Evolutionary conservation across 1,284 basidiomycete species (phyloP), one percentile per base, ranked within the genome.

Genomic region (Trichosporon coremiiforme): DNA sequence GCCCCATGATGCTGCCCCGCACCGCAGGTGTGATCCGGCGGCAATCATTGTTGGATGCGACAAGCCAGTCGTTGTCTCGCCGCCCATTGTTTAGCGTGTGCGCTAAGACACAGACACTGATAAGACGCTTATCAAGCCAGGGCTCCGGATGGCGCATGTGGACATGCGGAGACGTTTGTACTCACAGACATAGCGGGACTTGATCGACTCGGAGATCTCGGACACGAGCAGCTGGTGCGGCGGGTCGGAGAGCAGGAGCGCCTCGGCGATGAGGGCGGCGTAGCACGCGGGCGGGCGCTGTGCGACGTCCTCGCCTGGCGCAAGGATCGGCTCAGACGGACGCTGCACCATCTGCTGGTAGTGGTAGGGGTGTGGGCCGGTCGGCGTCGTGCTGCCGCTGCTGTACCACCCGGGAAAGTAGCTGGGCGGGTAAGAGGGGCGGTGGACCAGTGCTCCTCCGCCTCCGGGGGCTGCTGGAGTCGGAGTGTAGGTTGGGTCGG

Each of bases 221-320:
- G 80, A 79, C 1, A 83, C 81, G 60, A 81, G 81, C 63, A 84
- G 75, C 53, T 82, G 80, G 71, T 83, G 80, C 9, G 82, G 82
- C 1, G 78, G 75, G 10, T 76, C 73, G 9, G 80, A 73, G 2
- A 77, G 60, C 1, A 84, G 72, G 5, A 84, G 71, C 3, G 82
- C 81, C 66, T 83, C 80, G 25, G 81, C 82, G 55, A 84, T 84
- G 67, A 84, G 74, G 1, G 80, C 81, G 6, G 82, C 81, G 65
- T 83, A 84, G 15, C 79, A 80, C 70, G 75, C 76, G 8, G 78
- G 75, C 8, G 82, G 82, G 53, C 81, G 73, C 13, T 79, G 76
- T 0, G 80, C 79, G 0, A 75, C 76, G 6, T 78, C 65, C 68
- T 83, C 81, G 12, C 80, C 80, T 4, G 78, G 80, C 20, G 72